Evolutionary conservation across 2,329 filamentous ascomycete genomes (phyloP), one percentile per base, ranked within the genome.

Genomic region (Pleoardoris graminearum): DNA sequence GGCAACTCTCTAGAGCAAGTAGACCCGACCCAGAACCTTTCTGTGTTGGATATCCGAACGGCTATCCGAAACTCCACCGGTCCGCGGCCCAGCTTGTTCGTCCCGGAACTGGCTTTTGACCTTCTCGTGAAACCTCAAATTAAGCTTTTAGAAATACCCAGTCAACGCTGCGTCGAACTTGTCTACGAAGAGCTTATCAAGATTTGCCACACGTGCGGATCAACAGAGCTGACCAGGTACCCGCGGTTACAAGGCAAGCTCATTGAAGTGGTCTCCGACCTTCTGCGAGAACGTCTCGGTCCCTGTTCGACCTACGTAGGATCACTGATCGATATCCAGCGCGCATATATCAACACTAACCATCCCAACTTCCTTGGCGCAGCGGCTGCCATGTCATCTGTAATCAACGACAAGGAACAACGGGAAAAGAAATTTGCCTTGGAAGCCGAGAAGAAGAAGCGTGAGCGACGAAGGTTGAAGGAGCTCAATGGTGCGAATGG

Each of bases 101-200:
- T 99, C 8, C 94, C 94, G 2, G 94, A 99, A 74, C 87, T 99
- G 77, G 94, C 94, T 1, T 99, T 99, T 73, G 94, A 99, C 72
- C 83, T 99, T 19, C 83, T 99, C 38, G 94, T 99, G 39, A 99
- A 99, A 76, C 94, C 94, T 23, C 94, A 99, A 74, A 99, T 99
- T 75, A 97, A 97, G 78, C 82, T 99, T 48, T 80, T 99, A 23
- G 94, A 99, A 72, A 86, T 94, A 22, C 94, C 94, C 8, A 95
- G 91, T 70, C 94, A 99, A 71, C 87, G 94, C 65, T 99, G 94
- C 68, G 94, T 99, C 45, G 94, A 99, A 76, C 84, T 99, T 48
- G 94, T 99, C 2, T 99, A 99, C 73, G 94, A 99, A 73, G 94
- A 99, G 75, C 82, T 99, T 38, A 99, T 99, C 79, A 99, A 99